phyloP scores from a whole-genome alignment of 2,329 filamentous ascomycete genomes.

The Aureobasidium subglaciale region DNA sequence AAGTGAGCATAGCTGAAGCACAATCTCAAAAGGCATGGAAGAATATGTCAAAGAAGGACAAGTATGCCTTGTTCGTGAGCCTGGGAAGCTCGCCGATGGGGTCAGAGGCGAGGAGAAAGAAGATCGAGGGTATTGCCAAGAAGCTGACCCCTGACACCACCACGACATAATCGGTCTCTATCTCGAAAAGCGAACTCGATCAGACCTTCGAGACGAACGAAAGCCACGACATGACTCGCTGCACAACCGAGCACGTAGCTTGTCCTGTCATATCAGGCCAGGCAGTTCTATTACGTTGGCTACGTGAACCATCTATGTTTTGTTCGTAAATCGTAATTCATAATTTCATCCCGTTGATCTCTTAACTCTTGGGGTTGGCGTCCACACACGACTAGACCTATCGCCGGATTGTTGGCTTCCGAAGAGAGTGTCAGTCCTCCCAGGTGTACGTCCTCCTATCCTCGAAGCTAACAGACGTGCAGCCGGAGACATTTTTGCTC shows the following conservation, averaged over 20 bases:
- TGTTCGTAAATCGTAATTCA: constrained; percentile 3
- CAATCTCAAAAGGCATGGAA: too few species aligned
- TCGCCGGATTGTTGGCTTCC: constrained; percentile 19
- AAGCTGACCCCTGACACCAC: too few species aligned
- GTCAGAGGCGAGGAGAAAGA: too few species aligned
- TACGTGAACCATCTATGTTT: not conserved
- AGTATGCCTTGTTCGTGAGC: too few species aligned
- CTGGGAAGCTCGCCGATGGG: too few species aligned
- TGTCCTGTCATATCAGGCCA: not conserved
- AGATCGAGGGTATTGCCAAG: too few species aligned
- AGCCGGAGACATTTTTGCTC: constrained; percentile 58
- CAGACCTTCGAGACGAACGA: too few species aligned
- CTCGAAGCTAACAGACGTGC: constrained; percentile 61
- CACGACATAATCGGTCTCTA: too few species aligned
- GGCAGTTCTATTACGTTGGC: not conserved
- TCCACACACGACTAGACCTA: constrained; percentile 19
- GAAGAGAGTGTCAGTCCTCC: constrained; percentile 27
- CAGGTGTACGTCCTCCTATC: constrained; percentile 41
- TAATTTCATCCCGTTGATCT: not conserved
- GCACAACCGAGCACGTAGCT: not conserved
- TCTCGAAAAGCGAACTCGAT: too few species aligned
- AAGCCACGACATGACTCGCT: not conserved
- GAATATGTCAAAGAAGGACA: too few species aligned
- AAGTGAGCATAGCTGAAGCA: too few species aligned
- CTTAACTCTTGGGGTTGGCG: constrained; percentile 17